Conservation (phyloP, 495 filamentous ascomycete species). For the Hyphodiscus hymeniophilus region DNA sequence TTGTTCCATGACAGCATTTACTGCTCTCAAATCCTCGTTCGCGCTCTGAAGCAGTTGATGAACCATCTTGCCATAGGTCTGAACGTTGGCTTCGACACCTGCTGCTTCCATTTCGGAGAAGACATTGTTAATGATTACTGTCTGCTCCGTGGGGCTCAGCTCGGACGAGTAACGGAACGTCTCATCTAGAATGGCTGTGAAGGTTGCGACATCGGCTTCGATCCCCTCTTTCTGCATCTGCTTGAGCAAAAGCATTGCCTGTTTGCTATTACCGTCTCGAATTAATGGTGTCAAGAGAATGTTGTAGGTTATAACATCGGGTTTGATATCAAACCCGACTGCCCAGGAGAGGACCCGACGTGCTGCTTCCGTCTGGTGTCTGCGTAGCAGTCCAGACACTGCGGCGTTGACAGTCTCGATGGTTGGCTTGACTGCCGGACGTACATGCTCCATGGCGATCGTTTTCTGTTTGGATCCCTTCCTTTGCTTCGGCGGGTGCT, state of each 20-base stretch:
- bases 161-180: conserved; percentile 5
- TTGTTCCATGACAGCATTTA: conserved; percentile 51
- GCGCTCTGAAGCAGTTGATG: conserved; percentile 44
- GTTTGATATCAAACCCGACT: conserved; percentile 42
- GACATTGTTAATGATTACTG: conserved; percentile 29
- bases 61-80: conserved; percentile 56
- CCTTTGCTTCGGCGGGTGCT: background rate
- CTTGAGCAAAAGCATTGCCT: conserved; percentile 19
- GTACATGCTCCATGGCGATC: too few species aligned
- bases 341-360: conserved; percentile 52
- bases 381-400: conserved; percentile 39
- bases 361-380: conserved; percentile 32
- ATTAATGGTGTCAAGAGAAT: conserved; percentile 51
- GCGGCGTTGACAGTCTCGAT: conserved; percentile 54
- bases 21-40: conserved; percentile 35
- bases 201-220: conserved; percentile 41
- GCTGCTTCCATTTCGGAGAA: conserved; percentile 43
- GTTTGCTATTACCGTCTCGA: conserved; percentile 28
- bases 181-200: conserved; percentile 44
- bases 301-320: conserved; percentile 62
- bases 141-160: conserved; percentile 27
- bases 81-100: conserved; percentile 45
- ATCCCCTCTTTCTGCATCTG: conserved; percentile 39
- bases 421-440: conserved; percentile 40
- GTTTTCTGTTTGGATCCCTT: conserved; percentile 14